These are phyloP conservation scores for Colletotrichum cuscutae DNA, from an alignment of 2,329 filamentous ascomycete species.

Conservation along the genomic window DNA sequence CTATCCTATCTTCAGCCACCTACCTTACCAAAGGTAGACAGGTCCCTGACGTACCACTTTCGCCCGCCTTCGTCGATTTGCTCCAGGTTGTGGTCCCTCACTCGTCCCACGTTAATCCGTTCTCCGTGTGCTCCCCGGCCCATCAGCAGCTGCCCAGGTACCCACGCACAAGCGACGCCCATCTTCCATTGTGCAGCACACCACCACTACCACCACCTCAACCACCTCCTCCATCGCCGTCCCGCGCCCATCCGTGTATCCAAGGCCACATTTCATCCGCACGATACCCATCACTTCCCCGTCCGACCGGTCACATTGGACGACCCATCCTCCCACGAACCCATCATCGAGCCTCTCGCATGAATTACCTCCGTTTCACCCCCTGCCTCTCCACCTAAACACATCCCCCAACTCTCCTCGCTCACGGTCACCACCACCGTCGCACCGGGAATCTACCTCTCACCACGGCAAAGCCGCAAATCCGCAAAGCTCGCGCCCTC, in stretches of 20 bases:
- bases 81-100: background rate
- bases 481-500: slow-evolving; percentile 1
- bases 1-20: background rate
- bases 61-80: background rate
- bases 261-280: slow-evolving; percentile 31
- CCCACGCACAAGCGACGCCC: background rate
- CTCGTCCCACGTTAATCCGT: slow-evolving; percentile 30
- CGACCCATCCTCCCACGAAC: slow-evolving; percentile 22
- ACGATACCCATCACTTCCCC: slow-evolving; percentile 24
- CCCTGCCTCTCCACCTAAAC: slow-evolving; percentile 30
- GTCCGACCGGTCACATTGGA: slow-evolving; percentile 27
- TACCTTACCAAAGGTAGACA: background rate
- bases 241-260: slow-evolving; percentile 19
- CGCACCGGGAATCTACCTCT: slow-evolving; percentile 3
- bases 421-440: background rate
- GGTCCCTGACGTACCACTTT: slow-evolving; percentile 18
- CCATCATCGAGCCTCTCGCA: slow-evolving; percentile 26
- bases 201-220: background rate
- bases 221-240: background rate
- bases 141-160: slow-evolving; percentile 10
- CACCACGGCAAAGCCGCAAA: background rate
- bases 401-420: slow-evolving; percentile 9
- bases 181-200: slow-evolving; percentile 7
- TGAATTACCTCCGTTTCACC: slow-evolving; percentile 36
- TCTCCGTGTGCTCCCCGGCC: slow-evolving; percentile 23